phyloP scores from a whole-genome alignment of 2,329 filamentous ascomycete genomes.

The Raffaelea deltoideospora region DNA sequence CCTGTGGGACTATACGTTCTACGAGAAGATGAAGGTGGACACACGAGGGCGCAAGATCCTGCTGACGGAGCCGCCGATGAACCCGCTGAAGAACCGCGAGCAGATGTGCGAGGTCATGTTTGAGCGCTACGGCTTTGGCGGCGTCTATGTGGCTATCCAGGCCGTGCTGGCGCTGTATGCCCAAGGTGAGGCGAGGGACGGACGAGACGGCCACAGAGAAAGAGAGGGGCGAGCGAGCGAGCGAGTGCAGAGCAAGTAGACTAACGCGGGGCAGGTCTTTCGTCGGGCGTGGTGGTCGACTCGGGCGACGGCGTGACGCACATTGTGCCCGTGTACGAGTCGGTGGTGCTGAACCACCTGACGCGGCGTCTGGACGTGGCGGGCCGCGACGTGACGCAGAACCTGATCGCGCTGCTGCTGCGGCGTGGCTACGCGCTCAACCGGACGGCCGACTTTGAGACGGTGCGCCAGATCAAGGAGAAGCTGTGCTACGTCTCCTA shows the following conservation, averaged over 20 bases:
- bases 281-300: conserved; percentile 93
- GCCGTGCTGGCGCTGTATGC: conserved; percentile 92
- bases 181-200: conserved; percentile 44
- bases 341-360: conserved; percentile 91
- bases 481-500: conserved; percentile 99
- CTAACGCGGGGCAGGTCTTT: conserved; percentile 42
- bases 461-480: conserved; percentile 97
- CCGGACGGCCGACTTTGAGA: conserved; percentile 97
- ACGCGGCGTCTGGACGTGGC: conserved; percentile 89
- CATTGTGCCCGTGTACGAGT: conserved; percentile 97
- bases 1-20: conserved; percentile 98
- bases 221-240: too few species aligned
- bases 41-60: conserved; percentile 89
- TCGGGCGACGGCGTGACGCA: conserved; percentile 97
- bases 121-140: conserved; percentile 88
- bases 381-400: conserved; percentile 93
- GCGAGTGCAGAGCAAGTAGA: too few species aligned
- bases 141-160: conserved; percentile 96
- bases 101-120: conserved; percentile 99
- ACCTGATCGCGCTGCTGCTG: conserved; percentile 86
- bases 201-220: too few species aligned
- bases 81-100: conserved; percentile 90
- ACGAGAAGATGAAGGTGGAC: conserved; percentile 91
- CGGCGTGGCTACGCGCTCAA: conserved; percentile 93
- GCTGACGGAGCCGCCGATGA: conserved; percentile 63